Base-by-base conservation (phyloP, 495 filamentous ascomycete species). In the Chaetomium tenue region DNA sequence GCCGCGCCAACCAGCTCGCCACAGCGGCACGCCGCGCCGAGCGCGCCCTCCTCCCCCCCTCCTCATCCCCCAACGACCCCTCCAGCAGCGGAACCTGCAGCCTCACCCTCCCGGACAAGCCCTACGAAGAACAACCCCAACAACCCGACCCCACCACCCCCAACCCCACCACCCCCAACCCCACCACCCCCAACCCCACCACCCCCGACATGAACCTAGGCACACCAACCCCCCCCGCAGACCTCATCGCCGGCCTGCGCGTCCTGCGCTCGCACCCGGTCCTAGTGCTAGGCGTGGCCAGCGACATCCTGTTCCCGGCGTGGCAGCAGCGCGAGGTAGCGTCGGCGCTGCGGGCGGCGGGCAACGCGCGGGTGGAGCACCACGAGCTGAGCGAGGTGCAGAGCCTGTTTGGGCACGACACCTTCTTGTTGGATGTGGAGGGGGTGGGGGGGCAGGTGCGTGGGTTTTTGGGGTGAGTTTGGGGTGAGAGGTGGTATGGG, bases 311-410 rank as follows among this genome's bases (percentile, higher is more conserved):
- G 44, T 99, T 99, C 79, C 94, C 94, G 2, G 91, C 95, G 2
- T 99, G 94, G 93, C 94, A 99, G 77, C 94, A 99, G 79, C 85
- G 91, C 44, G 94, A 99, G 76, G 87, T 98, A 66, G 95, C 94
- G 3, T 86, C 91, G 71, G 89, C 95, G 1, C 76, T 99, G 67
- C 83, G 86, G 59, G 82, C 80, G 33, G 82, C 83, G 0, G 94
- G 95, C 2, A 98, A 96, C 69, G 77, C 82, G 60, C 85, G 77
- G 12, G 92, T 98, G 2, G 87, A 86, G 59, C 92, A 99, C 77
- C 83, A 92, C 11, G 95, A 99, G 74, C 78, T 98, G 30, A 94
- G 92, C 47, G 92, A 96, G 76, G 92, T 97, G 75, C 80, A 91
- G 63, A 96, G 91, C 58, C 68, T 96, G 63, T 99, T 98, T 72